These are phyloP conservation scores for Geranium incanum DNA, from an alignment of 441 rosid species.

Conservation along the genomic window DNA sequence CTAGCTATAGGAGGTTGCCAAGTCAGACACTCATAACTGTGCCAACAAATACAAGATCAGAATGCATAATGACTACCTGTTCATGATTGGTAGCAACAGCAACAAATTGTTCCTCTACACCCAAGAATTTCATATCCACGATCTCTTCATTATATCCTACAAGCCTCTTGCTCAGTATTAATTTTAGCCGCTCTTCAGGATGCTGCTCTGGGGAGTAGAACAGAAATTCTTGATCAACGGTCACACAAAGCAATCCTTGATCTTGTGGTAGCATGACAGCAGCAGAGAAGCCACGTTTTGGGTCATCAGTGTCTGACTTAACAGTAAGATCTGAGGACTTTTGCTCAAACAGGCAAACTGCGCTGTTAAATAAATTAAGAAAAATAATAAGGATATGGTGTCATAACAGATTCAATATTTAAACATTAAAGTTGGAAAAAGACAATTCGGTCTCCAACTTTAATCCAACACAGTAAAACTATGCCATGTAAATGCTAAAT, in stretches of 20 bases:
- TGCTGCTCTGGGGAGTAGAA: constrained; percentile 43
- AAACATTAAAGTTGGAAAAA: neutral
- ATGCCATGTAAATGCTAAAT: neutral
- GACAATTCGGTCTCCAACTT: neutral
- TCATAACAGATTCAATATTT: neutral
- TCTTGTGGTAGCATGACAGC: constrained; percentile 58
- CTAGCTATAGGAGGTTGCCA: no score
- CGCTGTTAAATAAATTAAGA: constrained; percentile 46
- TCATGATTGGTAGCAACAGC: constrained; percentile 96
- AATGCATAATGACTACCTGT: constrained; percentile 41
- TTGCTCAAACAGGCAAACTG: constrained; percentile 70
- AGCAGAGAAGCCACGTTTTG: constrained; percentile 71
- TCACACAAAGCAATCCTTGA: constrained; percentile 79
- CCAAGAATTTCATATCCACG: constrained; percentile 83
- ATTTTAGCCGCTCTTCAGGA: constrained; percentile 36
- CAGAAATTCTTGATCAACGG: constrained; percentile 88
- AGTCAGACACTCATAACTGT: no score
- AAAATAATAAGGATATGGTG: constrained; percentile 12
- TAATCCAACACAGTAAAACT: neutral
- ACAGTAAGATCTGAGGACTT: constrained; percentile 68
- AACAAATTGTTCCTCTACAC: constrained; percentile 75
- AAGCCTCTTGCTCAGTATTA: constrained; percentile 63
- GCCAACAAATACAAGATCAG: neutral
- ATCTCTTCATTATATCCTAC: constrained; percentile 92
- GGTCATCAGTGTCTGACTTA: constrained; percentile 46